These are phyloP conservation scores for Trichoderma atrobrunneum DNA, from an alignment of 2,329 filamentous ascomycete species.

Conservation along the genomic window DNA sequence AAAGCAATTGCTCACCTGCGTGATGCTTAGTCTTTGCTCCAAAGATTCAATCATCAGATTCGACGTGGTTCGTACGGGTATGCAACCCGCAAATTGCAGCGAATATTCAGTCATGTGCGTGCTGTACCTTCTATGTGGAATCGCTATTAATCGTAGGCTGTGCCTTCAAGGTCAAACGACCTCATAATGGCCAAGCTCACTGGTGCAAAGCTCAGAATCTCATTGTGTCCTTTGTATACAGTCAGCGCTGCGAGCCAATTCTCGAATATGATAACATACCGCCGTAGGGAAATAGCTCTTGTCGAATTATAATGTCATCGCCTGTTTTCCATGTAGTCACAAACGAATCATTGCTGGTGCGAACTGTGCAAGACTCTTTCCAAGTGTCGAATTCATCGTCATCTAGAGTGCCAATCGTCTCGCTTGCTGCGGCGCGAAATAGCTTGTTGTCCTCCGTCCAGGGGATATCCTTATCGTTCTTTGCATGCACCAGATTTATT, in stretches of 20 bases:
- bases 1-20: background rate
- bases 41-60: background rate
- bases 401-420: constrained; percentile 40
- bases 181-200: constrained; percentile 64
- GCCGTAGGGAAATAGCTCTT: constrained; percentile 54
- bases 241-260: background rate
- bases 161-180: constrained; percentile 52
- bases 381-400: constrained; percentile 40
- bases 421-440: constrained; percentile 58
- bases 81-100: background rate
- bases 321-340: constrained; percentile 45
- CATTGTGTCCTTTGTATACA: constrained; percentile 59
- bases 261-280: constrained; percentile 40
- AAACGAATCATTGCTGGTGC: constrained; percentile 47
- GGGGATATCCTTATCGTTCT: constrained; percentile 79
- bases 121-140: background rate
- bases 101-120: background rate
- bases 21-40: too few species aligned
- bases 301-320: constrained; percentile 48
- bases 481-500: constrained; percentile 74
- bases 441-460: constrained; percentile 66
- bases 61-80: background rate
- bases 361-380: constrained; percentile 46
- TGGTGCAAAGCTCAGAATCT: constrained; percentile 62
- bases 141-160: constrained; percentile 25